Evolutionary conservation across 805 yeast genomes (phyloP), one percentile per base, ranked within the genome.

Genomic region (Candida easanensis): DNA sequence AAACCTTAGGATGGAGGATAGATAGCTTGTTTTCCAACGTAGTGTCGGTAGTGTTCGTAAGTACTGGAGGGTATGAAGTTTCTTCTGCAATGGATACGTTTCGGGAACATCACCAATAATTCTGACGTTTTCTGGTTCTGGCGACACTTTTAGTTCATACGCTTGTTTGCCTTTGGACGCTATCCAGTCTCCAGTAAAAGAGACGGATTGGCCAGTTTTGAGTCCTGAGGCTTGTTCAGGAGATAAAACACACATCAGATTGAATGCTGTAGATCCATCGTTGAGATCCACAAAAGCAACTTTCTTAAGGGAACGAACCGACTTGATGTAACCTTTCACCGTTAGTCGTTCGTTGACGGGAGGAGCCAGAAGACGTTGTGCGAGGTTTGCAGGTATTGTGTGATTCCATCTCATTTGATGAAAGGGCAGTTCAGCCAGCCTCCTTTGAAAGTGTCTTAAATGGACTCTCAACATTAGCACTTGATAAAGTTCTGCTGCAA

Each of bases 51-150:
- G 63, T 3, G 77, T 70, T 39, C 99, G 73, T 33, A 93, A 64
- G 53, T 71, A 83, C 49, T 80, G 84, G 14, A 77, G 60, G 1
- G 87, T 65, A 48, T 82, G 91, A 21, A 68, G 67, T 60, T 89
- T 89, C 58, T 89, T 90, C 54, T 89, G 97, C 38, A 93, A 66
- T 0, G 97, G 97, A 60, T 84, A 93, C 28, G 68, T 62, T 2
- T 74, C 76, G 0, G 75, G 70, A 0, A 86, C 83, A 25, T 68
- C 65, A 0, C 97, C 97, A 4, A 82, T 48, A 1, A 88, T 58
- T 13, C 62, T 46, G 3, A 85, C 58, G 10, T 41, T 62, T 3
- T 62, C 60, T 7, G 61, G 57, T 28, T 65, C 60, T 0, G 55
- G 53, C 3, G 43, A 32, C 1, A 68, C 62, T 49, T 66, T 69